phyloP scores from a whole-genome alignment of 108 stramenopile species.

The Cyclotella cryptica region DNA sequence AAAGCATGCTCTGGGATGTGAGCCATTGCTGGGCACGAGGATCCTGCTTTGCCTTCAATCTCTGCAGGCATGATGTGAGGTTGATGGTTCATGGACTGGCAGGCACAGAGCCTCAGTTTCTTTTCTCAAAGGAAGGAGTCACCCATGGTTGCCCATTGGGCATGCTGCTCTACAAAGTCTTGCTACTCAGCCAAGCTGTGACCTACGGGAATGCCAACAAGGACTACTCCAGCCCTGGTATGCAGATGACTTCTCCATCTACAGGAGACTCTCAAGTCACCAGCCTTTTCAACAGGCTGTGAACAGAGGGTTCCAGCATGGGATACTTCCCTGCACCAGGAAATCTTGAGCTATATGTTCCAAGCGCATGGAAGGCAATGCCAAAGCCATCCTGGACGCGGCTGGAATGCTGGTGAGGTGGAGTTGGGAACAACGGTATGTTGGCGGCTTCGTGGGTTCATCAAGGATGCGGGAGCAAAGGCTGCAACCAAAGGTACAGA shows the following conservation, averaged over 20 bases:
- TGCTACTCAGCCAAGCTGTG: background rate
- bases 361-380: too few relatives aligned
- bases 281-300: background rate
- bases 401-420: background rate
- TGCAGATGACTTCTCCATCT: background rate
- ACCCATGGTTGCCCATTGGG: background rate
- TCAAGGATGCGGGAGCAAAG: slow-evolving; percentile 13
- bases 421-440: too few relatives aligned
- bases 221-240: background rate
- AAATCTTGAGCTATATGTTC: background rate
- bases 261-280: background rate
- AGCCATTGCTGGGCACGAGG: background rate
- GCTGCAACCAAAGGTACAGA: slow-evolving; percentile 14
- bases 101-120: background rate
- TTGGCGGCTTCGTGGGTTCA: too few relatives aligned
- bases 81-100: too few relatives aligned
- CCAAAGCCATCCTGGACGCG: background rate
- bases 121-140: background rate
- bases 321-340: background rate
- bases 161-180: background rate
- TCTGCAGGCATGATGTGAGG: background rate
- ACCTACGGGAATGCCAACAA: background rate
- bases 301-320: background rate
- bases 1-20: too few relatives aligned
- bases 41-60: background rate